These are phyloP conservation scores for Ceratocystis alfenasii DNA, from an alignment of 2,329 filamentous ascomycete genomes.

Conservation along the genomic window DNA sequence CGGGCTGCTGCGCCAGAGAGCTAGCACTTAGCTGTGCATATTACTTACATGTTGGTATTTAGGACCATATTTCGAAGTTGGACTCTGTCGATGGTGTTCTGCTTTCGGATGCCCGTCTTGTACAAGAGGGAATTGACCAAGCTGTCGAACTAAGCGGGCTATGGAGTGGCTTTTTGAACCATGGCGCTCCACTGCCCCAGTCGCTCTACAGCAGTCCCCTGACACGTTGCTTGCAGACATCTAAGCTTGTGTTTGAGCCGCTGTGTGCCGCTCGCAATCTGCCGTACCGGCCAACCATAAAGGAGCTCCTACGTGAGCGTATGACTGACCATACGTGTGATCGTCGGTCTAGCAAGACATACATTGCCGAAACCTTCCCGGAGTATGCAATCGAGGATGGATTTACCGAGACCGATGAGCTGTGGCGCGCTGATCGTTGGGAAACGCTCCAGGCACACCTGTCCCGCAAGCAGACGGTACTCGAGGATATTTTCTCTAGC, in stretches of 20 bases:
- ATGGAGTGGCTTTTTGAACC: slow-evolving; percentile 36
- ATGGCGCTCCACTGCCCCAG: slow-evolving; percentile 41
- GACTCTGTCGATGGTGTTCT: slow-evolving; percentile 31
- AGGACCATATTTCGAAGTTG: slow-evolving; percentile 32
- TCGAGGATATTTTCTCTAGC: slow-evolving; percentile 38
- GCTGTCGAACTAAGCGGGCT: slow-evolving; percentile 41
- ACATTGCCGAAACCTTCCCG: slow-evolving; percentile 40
- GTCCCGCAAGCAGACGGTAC: slow-evolving; percentile 31
- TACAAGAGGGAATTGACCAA: slow-evolving; percentile 40
- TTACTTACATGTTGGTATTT: neutral
- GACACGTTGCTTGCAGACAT: slow-evolving; percentile 47
- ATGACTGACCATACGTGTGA: slow-evolving; percentile 52
- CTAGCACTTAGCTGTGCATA: no score
- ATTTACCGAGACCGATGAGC: slow-evolving; percentile 43
- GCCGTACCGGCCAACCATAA: slow-evolving; percentile 41
- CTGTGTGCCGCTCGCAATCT: slow-evolving; percentile 30
- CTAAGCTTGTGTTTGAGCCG: slow-evolving; percentile 38
- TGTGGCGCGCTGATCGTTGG: slow-evolving; percentile 37
- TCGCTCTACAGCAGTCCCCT: slow-evolving; percentile 47
- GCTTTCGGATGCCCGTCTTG: slow-evolving; percentile 40
- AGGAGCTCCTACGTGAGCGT: slow-evolving; percentile 47
- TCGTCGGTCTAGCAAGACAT: slow-evolving; percentile 37
- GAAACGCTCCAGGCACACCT: slow-evolving; percentile 41
- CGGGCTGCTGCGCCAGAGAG: neutral
- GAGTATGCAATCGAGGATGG: slow-evolving; percentile 41